Evolutionary conservation across 768 basidiomycete genomes (phyloP).

Genomic region (Dioszegia aurantiaca): DNA sequence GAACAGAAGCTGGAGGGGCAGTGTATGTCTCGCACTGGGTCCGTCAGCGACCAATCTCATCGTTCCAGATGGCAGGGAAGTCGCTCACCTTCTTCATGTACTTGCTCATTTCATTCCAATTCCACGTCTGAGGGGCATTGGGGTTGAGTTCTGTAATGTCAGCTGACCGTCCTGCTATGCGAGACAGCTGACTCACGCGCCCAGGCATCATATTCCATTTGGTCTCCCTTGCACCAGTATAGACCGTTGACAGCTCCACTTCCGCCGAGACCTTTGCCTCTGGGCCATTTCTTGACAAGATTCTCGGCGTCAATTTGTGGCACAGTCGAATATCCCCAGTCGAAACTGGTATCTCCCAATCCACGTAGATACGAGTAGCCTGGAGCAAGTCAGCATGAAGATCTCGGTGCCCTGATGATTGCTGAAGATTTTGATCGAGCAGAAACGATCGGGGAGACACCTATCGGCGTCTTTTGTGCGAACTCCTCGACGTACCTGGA

Average conservation of each 20-base stretch:
- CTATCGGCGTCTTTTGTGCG: too few relatives aligned
- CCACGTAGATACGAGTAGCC: constrained; percentile 37
- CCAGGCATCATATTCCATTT: constrained; percentile 40
- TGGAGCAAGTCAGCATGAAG: too few relatives aligned
- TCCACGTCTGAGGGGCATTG: constrained; percentile 38
- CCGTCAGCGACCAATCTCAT: constrained; percentile 44
- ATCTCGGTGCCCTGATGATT: too few relatives aligned
- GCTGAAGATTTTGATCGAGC: too few relatives aligned
- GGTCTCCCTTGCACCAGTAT: constrained; percentile 55
- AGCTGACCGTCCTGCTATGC: neutral
- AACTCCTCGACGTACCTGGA: constrained; percentile 37
- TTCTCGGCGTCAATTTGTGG: constrained; percentile 37
- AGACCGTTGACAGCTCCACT: constrained; percentile 69
- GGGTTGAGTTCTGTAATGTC: constrained; percentile 51
- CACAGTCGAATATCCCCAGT: constrained; percentile 43
- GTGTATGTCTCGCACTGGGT: constrained; percentile 62
- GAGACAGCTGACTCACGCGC: constrained; percentile 26
- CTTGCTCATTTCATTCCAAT: constrained; percentile 41
- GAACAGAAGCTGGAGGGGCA: constrained; percentile 56
- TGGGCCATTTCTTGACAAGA: constrained; percentile 56
- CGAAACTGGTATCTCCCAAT: constrained; percentile 35
- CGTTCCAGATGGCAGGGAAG: neutral
- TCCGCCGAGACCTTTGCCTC: constrained; percentile 68
- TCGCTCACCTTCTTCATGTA: constrained; percentile 49
- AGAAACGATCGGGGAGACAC: too few relatives aligned